Evolutionary conservation across 1,284 basidiomycete species (phyloP), one percentile per base, ranked within the genome.

Genomic region (Ganoderma sp.): DNA sequence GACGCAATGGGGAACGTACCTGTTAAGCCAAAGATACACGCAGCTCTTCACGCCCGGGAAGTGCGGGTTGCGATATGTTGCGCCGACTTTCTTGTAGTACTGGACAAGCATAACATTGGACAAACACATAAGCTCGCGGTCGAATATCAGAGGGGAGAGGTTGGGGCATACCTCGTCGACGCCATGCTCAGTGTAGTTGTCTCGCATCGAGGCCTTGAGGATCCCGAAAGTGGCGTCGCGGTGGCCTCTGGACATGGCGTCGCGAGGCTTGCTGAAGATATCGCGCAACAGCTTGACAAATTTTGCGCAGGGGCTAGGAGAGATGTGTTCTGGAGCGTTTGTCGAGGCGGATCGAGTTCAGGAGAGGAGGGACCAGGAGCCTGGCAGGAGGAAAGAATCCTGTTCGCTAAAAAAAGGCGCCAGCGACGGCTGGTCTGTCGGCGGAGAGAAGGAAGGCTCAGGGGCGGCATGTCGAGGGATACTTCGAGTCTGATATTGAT

Each of bases 41-140:
- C 87, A 88, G 43, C 84, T 84, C 69, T 87, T 84, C 61, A 92
- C 84, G 3, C 89, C 90, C 0, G 87, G 87, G 70, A 87, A 91
- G 78, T 92, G 91, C 0, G 90, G 90, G 73, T 92, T 93, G 28
- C 90, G 85, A 77, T 92, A 92, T 10, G 85, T 87, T 22, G 86
- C 79, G 15, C 86, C 85, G 1, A 91, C 88, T 79, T 87, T 79
- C 65, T 77, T 79, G 70, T 81, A 81, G 69, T 86, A 85, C 84
- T 85, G 66, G 50, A n/a, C 32, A 57, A 34, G 32, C 32, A 32
- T 32, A 28, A 15, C n/a, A 17, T 58, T 34, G 54, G 4, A 42
- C 39, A 59, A 59, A 59, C 39, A 59, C 39, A 42, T 42, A 39
- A 34, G 39, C 52, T 57, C 17, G n/a, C 48, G 28, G 54, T 32